Evolutionary conservation across 306 rosid genomes (phyloP).

Genomic region (Amphicarpaea edgeworthii): DNA sequence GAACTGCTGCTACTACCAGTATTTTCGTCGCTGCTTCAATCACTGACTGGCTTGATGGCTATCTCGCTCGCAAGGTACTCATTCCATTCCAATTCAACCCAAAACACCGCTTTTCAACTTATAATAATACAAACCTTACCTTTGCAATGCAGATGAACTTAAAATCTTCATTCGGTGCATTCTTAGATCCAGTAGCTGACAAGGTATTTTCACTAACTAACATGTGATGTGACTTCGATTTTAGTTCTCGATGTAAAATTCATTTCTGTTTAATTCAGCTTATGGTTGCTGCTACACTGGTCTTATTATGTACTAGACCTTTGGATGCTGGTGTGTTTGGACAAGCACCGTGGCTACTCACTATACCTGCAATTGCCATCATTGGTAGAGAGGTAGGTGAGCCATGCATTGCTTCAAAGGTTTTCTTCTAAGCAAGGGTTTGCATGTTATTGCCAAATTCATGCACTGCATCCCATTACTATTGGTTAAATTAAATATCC

Average conservation of each 20-base stretch:
- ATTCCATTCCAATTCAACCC: neutral
- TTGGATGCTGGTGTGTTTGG: slow-evolving; percentile 66
- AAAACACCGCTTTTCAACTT: neutral
- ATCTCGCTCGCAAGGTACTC: slow-evolving; percentile 89
- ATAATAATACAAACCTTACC: neutral
- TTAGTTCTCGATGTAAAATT: neutral
- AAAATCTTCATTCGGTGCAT: slow-evolving; percentile 95
- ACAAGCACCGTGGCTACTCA: slow-evolving; percentile 81
- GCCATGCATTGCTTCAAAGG: slow-evolving; percentile 5
- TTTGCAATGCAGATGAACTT: slow-evolving; percentile 77
- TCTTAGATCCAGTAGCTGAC: slow-evolving; percentile 99
- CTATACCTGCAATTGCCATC: slow-evolving; percentile 82
- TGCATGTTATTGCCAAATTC: slow-evolving; percentile 10
- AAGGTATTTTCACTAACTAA: slow-evolving; percentile 59
- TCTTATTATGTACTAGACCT: slow-evolving; percentile 84
- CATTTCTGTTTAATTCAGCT: slow-evolving; percentile 66
- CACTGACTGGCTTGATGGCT: slow-evolving; percentile 99
- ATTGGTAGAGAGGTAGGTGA: slow-evolving; percentile 99
- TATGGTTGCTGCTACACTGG: slow-evolving; percentile 96
- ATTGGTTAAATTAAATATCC: neutral
- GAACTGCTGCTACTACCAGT: slow-evolving; percentile 81
- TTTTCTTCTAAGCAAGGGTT: slow-evolving; percentile 9
- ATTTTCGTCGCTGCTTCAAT: slow-evolving; percentile 83
- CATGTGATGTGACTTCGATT: no score
- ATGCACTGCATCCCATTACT: slow-evolving; percentile 19